Evolutionary conservation across 352 stramenopile species (phyloP).

Genomic region (Phytophthora pinifolia): DNA sequence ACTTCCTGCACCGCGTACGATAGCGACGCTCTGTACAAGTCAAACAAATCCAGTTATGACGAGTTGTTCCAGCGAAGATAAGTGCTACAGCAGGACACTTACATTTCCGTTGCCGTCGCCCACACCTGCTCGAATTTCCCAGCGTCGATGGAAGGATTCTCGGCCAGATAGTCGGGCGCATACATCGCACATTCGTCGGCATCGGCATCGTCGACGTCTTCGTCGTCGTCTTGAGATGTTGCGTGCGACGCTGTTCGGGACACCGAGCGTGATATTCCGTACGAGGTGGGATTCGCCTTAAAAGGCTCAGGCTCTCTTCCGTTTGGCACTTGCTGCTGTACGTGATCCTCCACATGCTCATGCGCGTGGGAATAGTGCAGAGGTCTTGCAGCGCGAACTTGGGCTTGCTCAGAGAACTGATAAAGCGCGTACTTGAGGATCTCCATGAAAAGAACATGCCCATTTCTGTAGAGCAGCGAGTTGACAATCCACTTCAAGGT

Average conservation of each 20-base stretch:
- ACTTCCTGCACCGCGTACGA: conserved; percentile 50
- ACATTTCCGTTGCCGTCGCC: conserved; percentile 71
- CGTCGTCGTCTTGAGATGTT: conserved; percentile 36
- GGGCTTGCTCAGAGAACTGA: conserved; percentile 54
- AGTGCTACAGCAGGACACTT: conserved; percentile 26
- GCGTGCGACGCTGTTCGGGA: conserved; percentile 31
- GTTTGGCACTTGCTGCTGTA: conserved; percentile 21
- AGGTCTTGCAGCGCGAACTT: conserved; percentile 15
- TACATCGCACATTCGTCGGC: conserved; percentile 58
- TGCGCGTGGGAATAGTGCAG: conserved; percentile 18
- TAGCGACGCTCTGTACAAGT: conserved; percentile 47
- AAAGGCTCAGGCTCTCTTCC: conserved; percentile 26
- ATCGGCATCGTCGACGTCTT: conserved; percentile 37
- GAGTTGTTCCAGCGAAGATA: background rate
- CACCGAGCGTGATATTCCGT: conserved; percentile 12
- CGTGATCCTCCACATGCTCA: conserved; percentile 14
- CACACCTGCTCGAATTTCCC: conserved; percentile 83
- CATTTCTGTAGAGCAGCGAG: conserved; percentile 84
- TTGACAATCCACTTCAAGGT: conserved; percentile 91
- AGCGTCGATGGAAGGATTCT: conserved; percentile 64
- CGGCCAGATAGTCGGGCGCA: conserved; percentile 66
- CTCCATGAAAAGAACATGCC: conserved; percentile 79
- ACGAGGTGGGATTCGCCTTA: conserved; percentile 18
- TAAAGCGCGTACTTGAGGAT: conserved; percentile 74
- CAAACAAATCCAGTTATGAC: no score